These are phyloP conservation scores for Xanthoconium separans DNA, from an alignment of 1,284 basidiomycete species.

Conservation along the genomic window DNA sequence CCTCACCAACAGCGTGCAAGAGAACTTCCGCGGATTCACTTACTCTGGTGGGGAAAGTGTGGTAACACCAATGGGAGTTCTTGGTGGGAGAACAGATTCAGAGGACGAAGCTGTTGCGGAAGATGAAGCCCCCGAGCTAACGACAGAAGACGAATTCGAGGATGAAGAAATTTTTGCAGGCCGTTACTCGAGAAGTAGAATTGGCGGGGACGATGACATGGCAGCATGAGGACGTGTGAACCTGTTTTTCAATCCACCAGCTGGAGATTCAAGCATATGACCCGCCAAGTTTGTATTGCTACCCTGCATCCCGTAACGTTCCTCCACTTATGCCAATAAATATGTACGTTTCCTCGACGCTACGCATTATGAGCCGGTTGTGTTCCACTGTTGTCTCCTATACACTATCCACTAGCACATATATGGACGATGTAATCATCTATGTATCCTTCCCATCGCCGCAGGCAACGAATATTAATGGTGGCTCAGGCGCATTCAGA, in stretches of 20 bases:
- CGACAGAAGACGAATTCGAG: slow-evolving; percentile 67
- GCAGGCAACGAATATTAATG: not conserved
- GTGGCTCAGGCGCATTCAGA: not conserved
- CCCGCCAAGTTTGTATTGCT: slow-evolving; percentile 5
- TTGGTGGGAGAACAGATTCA: slow-evolving; percentile 40
- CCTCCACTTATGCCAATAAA: slow-evolving; percentile 4
- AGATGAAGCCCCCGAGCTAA: slow-evolving; percentile 47
- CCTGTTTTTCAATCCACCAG: slow-evolving; percentile 2
- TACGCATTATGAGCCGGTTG: slow-evolving; percentile 5
- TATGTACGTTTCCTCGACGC: slow-evolving; percentile 1
- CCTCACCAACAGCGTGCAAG: slow-evolving; percentile 87
- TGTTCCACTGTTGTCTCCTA: slow-evolving; percentile 18
- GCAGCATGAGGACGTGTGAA: slow-evolving; percentile 22
- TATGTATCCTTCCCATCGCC: slow-evolving; percentile 5
- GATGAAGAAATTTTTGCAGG: slow-evolving; percentile 57
- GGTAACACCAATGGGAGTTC: slow-evolving; percentile 38
- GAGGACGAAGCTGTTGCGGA: slow-evolving; percentile 46
- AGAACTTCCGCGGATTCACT: slow-evolving; percentile 92
- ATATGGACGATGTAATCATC: slow-evolving; percentile 29
- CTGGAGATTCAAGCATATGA: slow-evolving; percentile 17
- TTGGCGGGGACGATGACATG: slow-evolving; percentile 45
- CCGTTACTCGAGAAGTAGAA: slow-evolving; percentile 59
- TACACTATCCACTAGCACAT: slow-evolving; percentile 26
- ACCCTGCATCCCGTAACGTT: slow-evolving; percentile 4
- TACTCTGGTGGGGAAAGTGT: slow-evolving; percentile 83